A percentile compares a stretch with the other conserved stretches of the same genome.
phyloP scores from a whole-genome alignment of 2,329 filamentous ascomycete genomes.

The Hirsutella thompsonii region DNA sequence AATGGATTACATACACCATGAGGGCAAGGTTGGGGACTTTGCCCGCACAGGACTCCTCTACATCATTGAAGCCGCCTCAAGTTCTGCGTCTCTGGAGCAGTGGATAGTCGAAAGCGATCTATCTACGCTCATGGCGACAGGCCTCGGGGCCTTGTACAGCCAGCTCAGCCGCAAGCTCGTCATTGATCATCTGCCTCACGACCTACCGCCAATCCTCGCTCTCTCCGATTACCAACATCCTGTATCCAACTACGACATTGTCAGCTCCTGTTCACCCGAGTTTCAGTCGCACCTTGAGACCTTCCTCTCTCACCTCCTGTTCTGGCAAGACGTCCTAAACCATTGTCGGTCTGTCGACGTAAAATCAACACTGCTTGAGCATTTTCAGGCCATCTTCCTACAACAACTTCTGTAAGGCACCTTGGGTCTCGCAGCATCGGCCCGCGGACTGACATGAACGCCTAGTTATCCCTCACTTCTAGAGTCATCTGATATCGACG shows the following conservation, averaged over 20 bases:
- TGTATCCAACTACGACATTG: constrained; percentile 54
- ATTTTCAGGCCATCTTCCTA: constrained; percentile 93
- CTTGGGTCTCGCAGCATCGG: neutral
- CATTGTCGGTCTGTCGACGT: constrained; percentile 89
- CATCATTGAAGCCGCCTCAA: constrained; percentile 85
- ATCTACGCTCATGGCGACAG: constrained; percentile 93
- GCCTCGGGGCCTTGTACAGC: constrained; percentile 64
- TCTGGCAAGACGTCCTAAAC: constrained; percentile 97
- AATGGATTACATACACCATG: constrained; percentile 93
- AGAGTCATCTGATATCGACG: constrained; percentile 93
- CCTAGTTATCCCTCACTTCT: constrained; percentile 75
- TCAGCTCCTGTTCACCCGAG: constrained; percentile 59
- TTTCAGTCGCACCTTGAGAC: constrained; percentile 83
- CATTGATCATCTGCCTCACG: constrained; percentile 60
- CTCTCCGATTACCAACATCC: constrained; percentile 81
- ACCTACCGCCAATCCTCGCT: constrained; percentile 70
- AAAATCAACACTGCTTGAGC: constrained; percentile 83
- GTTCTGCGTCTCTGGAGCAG: constrained; percentile 69
- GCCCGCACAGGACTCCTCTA: constrained; percentile 88
- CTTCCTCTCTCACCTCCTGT: constrained; percentile 86
- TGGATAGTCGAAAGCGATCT: constrained; percentile 97
- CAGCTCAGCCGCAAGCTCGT: constrained; percentile 66
- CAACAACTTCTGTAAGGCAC: constrained; percentile 72
- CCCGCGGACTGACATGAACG: constrained; percentile 18
- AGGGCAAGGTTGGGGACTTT: constrained; percentile 91